A percentile compares a stretch with the other conserved stretches of the same genome.
These are phyloP conservation scores for Arthrobotrys conoides DNA, from an alignment of 2,329 filamentous ascomycete genomes.

Conservation along the genomic window DNA sequence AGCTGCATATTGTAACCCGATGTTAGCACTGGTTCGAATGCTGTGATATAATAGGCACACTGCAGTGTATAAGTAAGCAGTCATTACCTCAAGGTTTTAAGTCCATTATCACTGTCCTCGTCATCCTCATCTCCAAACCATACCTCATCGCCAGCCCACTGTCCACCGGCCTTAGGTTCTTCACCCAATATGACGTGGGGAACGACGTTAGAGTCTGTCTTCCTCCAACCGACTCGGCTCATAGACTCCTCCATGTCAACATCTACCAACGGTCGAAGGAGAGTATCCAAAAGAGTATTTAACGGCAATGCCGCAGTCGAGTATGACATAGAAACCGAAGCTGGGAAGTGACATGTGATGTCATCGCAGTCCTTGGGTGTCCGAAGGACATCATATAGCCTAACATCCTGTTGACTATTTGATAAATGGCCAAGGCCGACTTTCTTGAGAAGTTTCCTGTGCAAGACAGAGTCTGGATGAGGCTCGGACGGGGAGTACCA, in stretches of 20 bases:
- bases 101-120: slow-evolving; percentile 68
- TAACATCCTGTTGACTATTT: slow-evolving; percentile 42
- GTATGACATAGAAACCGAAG: slow-evolving; percentile 73
- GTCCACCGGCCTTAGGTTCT: slow-evolving; percentile 71
- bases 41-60: neutral
- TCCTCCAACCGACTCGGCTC: slow-evolving; percentile 72
- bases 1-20: slow-evolving; percentile 66
- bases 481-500: slow-evolving; percentile 69
- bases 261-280: slow-evolving; percentile 74
- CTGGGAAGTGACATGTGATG: slow-evolving; percentile 72
- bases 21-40: neutral
- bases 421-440: slow-evolving; percentile 12
- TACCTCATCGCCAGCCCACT: slow-evolving; percentile 73
- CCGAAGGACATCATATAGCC: slow-evolving; percentile 68
- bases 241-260: slow-evolving; percentile 71
- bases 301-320: slow-evolving; percentile 75
- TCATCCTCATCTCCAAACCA: slow-evolving; percentile 57
- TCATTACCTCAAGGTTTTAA: slow-evolving; percentile 71
- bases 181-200: slow-evolving; percentile 73
- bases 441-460: slow-evolving; percentile 68
- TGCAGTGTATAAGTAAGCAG: too few relatives aligned
- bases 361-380: slow-evolving; percentile 70
- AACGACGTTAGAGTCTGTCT: slow-evolving; percentile 70
- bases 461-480: slow-evolving; percentile 73
- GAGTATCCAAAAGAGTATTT: slow-evolving; percentile 74